Conservation (phyloP, 31 red algal genomes). For the Porphyra umbilicalis region DNA sequence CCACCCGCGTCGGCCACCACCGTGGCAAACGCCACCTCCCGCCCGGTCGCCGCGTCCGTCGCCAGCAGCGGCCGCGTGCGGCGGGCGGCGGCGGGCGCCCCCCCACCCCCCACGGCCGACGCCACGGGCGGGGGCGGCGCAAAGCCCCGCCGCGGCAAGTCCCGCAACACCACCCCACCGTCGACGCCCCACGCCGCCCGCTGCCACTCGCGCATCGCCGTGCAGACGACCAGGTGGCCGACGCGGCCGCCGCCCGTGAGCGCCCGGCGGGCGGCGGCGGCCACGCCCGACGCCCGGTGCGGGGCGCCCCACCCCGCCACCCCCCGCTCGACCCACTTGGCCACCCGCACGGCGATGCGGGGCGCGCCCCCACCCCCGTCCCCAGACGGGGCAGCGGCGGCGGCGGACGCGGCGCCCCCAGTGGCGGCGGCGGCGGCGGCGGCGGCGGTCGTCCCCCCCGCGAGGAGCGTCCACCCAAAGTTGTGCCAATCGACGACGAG, state of each 20-base stretch:
- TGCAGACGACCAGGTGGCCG: slow-evolving; percentile 5
- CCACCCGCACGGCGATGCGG: slow-evolving; percentile 3
- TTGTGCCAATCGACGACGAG: slow-evolving; percentile 73
- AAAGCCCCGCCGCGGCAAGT: neutral
- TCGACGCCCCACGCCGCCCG: neutral
- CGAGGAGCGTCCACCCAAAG: slow-evolving; percentile 35
- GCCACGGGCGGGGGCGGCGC: slow-evolving; percentile 6
- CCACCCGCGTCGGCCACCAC: neutral
- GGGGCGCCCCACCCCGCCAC: slow-evolving; percentile 41
- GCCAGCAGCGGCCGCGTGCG: neutral
- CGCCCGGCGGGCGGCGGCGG: neutral
- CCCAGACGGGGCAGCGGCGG: slow-evolving; percentile 1
- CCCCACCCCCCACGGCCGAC: slow-evolving; percentile 15
- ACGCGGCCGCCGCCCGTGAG: neutral
- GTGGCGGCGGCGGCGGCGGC: too few relatives aligned
- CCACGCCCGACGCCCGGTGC: neutral
- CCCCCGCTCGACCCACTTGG: slow-evolving; percentile 5
- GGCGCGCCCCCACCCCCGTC: slow-evolving; percentile 1
- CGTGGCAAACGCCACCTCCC: slow-evolving; percentile 2
- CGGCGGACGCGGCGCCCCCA: slow-evolving; percentile 9
- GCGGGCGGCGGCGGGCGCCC: neutral
- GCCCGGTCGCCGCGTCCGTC: neutral
- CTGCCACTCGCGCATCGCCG: neutral
- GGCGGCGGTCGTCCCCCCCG: neutral
- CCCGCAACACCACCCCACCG: neutral